phyloP scores from a whole-genome alignment of 257 asterid genomes.

The Solanum pennellii region DNA sequence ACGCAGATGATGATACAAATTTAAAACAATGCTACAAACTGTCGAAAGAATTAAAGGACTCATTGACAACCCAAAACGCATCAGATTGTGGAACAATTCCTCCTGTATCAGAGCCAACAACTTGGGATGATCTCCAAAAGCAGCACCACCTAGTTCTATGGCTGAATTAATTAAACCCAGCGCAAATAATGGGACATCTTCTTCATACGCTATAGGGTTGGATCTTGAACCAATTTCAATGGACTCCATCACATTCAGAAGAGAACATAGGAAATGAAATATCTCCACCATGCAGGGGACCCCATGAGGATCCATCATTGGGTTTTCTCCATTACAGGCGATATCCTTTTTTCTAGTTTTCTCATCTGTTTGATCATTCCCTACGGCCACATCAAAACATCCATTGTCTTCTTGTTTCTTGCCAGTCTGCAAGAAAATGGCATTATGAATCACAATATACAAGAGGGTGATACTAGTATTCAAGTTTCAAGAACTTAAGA shows the following conservation, averaged over 20 bases:
- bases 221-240: slow-evolving; percentile 60
- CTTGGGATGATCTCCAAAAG: slow-evolving; percentile 62
- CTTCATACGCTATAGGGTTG: slow-evolving; percentile 78
- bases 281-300: slow-evolving; percentile 91
- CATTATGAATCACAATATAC: not conserved
- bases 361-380: slow-evolving; percentile 17
- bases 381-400: slow-evolving; percentile 1
- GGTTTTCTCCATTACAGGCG: slow-evolving; percentile 20
- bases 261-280: slow-evolving; percentile 84
- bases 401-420: slow-evolving; percentile 29
- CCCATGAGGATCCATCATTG: slow-evolving; percentile 78
- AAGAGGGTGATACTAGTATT: not conserved
- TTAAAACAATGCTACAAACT: slow-evolving; percentile 86
- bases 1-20: slow-evolving; percentile 88
- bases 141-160: slow-evolving; percentile 76
- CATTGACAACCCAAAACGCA: slow-evolving; percentile 91
- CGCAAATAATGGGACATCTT: slow-evolving; percentile 95
- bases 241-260: slow-evolving; percentile 67
- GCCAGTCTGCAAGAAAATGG: slow-evolving; percentile 26
- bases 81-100: slow-evolving; percentile 67
- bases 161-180: slow-evolving; percentile 86
- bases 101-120: slow-evolving; percentile 77
- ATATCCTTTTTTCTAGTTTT: slow-evolving; percentile 15
- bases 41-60: slow-evolving; percentile 94
- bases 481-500: not conserved